phyloP scores from a whole-genome alignment of 140 eudicot genomes.

The Ambrosia hybrid region DNA sequence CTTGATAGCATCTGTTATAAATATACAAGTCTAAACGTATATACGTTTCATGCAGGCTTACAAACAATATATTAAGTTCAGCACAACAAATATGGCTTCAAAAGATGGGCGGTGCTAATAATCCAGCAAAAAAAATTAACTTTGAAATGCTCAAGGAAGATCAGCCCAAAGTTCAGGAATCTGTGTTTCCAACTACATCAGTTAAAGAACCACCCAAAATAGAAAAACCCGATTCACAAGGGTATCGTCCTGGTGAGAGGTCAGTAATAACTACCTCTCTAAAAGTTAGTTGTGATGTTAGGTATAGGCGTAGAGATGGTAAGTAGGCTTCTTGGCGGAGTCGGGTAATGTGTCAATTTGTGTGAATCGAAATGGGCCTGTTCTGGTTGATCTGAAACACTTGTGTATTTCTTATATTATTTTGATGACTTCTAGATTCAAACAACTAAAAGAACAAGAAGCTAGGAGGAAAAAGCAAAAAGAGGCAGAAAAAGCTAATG shows the following conservation, averaged over 20 bases:
- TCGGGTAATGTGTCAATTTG: constrained; percentile 5
- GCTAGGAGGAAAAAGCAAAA: constrained; percentile 64
- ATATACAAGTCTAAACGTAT: background rate
- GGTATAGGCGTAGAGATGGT: background rate
- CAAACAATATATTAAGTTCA: constrained; percentile 86
- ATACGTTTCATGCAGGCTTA: constrained; percentile 56
- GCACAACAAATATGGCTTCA: constrained; percentile 94
- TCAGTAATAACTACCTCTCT: constrained; percentile 20
- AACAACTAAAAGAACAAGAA: constrained; percentile 85
- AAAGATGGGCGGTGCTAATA: constrained; percentile 90
- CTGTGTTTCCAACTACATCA: constrained; percentile 42
- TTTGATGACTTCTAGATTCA: constrained; percentile 55
- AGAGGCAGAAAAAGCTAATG: constrained; percentile 58
- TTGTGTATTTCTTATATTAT: constrained; percentile 1
- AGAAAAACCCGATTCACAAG: constrained; percentile 49
- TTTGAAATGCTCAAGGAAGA: constrained; percentile 52
- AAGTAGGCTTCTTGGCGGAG: background rate
- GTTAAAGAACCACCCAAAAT: constrained; percentile 37
- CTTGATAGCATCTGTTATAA: background rate
- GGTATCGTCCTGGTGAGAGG: constrained; percentile 98
- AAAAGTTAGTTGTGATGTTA: background rate
- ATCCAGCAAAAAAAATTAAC: constrained; percentile 48
- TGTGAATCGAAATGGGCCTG: background rate
- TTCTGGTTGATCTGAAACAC: background rate
- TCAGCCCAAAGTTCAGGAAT: constrained; percentile 40